These are phyloP conservation scores for Apostasia ramifera DNA, from an alignment of 106 monocot genomes.

Conservation along the genomic window DNA sequence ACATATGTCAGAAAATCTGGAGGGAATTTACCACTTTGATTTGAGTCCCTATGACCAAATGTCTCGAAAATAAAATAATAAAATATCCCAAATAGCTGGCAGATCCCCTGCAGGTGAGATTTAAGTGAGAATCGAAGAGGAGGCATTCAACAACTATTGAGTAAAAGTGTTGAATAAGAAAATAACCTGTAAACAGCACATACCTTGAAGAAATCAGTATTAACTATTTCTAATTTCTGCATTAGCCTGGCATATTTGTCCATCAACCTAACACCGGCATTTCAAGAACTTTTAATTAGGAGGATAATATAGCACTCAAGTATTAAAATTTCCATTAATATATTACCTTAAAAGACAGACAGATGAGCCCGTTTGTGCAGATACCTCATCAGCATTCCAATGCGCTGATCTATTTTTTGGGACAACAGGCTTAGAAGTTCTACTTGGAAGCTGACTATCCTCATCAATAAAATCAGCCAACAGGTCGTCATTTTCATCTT, in stretches of 20 bases:
- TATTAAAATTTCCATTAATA: neutral
- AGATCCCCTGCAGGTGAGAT: conserved; percentile 62
- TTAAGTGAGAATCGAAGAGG: conserved; percentile 20
- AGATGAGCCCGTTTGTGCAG: conserved; percentile 86
- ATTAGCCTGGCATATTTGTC: conserved; percentile 99
- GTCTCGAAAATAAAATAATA: conserved; percentile 77
- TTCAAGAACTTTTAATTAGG: neutral
- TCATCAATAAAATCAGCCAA: conserved; percentile 99
- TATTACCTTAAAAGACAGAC: conserved; percentile 78
- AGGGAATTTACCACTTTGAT: conserved; percentile 42
- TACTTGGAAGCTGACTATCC: conserved; percentile 94
- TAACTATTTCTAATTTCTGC: conserved; percentile 94
- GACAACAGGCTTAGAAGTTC: conserved; percentile 48
- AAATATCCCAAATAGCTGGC: conserved; percentile 90
- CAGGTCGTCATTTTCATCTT: conserved; percentile 97
- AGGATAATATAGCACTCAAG: neutral
- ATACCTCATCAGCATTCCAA: conserved; percentile 74
- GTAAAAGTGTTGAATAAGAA: neutral
- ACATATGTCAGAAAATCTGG: conserved; percentile 41
- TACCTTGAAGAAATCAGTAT: conserved; percentile 94
- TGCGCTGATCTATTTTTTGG: conserved; percentile 24
- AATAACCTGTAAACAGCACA: neutral
- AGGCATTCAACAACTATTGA: neutral
- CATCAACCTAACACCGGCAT: conserved; percentile 69
- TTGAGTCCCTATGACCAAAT: conserved; percentile 64